phyloP scores from a whole-genome alignment of 768 basidiomycete species.

The Leccinum variicolor region DNA sequence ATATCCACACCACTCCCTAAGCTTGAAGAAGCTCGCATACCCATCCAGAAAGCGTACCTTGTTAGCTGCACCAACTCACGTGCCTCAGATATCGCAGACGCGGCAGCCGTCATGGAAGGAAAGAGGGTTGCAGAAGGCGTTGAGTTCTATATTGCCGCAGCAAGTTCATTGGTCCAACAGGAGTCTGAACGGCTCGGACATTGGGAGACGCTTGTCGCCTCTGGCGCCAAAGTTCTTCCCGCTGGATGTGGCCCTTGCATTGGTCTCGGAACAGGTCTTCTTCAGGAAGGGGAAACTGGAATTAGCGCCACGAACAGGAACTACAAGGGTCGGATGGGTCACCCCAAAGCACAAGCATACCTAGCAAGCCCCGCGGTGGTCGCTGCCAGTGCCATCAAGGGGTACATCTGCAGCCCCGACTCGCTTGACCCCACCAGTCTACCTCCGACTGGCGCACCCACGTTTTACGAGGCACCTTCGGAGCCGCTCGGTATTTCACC shows the following conservation, averaged over 20 bases:
- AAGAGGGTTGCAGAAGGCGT: slow-evolving; percentile 82
- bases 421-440: slow-evolving; percentile 52
- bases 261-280: slow-evolving; percentile 86
- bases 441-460: slow-evolving; percentile 50
- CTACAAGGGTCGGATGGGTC: slow-evolving; percentile 98
- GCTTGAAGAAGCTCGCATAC: slow-evolving; percentile 69
- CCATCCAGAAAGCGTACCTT: slow-evolving; percentile 96
- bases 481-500: slow-evolving; percentile 28
- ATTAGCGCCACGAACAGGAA: slow-evolving; percentile 99
- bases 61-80: slow-evolving; percentile 98
- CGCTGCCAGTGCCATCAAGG: slow-evolving; percentile 91
- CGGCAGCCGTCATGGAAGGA: slow-evolving; percentile 85
- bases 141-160: slow-evolving; percentile 97
- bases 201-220: slow-evolving; percentile 82
- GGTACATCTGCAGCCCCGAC: slow-evolving; percentile 84
- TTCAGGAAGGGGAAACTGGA: slow-evolving; percentile 93
- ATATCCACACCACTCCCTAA: slow-evolving; percentile 88
- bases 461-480: slow-evolving; percentile 49
- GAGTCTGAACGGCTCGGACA: slow-evolving; percentile 84
- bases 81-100: slow-evolving; percentile 89
- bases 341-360: slow-evolving; percentile 92
- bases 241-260: slow-evolving; percentile 99
- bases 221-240: slow-evolving; percentile 90
- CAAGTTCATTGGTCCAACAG: slow-evolving; percentile 86
- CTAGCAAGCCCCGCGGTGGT: slow-evolving; percentile 96